Conservation (phyloP, 2,329 filamentous ascomycete genomes). For the Septoria petroselini region DNA sequence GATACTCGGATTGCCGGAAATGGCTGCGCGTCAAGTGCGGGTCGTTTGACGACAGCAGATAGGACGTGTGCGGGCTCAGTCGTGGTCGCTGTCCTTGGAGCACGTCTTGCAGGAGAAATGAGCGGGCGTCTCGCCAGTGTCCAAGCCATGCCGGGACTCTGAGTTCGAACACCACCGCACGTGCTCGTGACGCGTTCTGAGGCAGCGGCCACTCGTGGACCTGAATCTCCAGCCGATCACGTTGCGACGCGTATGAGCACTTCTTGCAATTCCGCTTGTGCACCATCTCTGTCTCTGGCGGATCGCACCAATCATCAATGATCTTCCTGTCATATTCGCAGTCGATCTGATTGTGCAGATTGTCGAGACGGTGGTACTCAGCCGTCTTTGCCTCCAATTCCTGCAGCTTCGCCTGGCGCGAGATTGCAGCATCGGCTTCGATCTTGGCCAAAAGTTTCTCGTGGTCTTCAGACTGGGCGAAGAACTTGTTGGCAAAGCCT, state of each 20-base stretch:
- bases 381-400: conserved; percentile 41
- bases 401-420: conserved; percentile 21
- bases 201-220: conserved; percentile 54
- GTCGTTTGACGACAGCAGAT: conserved; percentile 21
- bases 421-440: conserved; percentile 5
- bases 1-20: neutral
- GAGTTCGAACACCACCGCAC: conserved; percentile 54
- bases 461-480: conserved; percentile 34
- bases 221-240: conserved; percentile 45
- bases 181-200: conserved; percentile 34
- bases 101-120: conserved; percentile 22
- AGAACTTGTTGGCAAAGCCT: conserved; percentile 48
- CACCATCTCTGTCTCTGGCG: conserved; percentile 35
- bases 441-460: neutral
- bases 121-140: conserved; percentile 49
- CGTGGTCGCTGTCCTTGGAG: conserved; percentile 8
- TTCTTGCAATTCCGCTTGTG: conserved; percentile 42
- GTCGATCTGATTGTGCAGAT: neutral
- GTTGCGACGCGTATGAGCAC: conserved; percentile 41
- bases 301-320: conserved; percentile 20
- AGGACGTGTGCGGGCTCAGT: conserved; percentile 2
- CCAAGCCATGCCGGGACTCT: conserved; percentile 45
- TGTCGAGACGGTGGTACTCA: conserved; percentile 40
- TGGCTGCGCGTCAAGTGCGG: conserved; percentile 21
- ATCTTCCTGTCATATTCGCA: conserved; percentile 18